Evolutionary conservation across 2,329 filamentous ascomycete species (phyloP).

Genomic region (Aquanectria penicillioides): DNA sequence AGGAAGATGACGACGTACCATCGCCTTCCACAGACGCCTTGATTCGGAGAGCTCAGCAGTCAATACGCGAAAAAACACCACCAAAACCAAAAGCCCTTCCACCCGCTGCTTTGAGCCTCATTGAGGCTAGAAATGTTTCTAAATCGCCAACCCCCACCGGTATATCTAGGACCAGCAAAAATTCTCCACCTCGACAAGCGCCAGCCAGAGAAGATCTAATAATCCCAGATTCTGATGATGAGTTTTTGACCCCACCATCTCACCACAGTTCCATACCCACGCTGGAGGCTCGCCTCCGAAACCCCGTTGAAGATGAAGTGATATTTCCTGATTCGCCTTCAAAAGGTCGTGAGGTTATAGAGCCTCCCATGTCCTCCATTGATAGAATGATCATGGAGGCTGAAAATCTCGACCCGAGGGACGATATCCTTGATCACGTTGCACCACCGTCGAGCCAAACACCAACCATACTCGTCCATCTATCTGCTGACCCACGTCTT

Average conservation of each 20-base stretch:
- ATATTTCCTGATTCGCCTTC: neutral
- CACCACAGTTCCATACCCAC: slow-evolving; percentile 31
- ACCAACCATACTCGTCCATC: slow-evolving; percentile 41
- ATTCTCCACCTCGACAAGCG: slow-evolving; percentile 4
- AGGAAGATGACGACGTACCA: slow-evolving; percentile 32
- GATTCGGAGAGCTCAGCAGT: slow-evolving; percentile 22
- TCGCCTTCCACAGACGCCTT: slow-evolving; percentile 41
- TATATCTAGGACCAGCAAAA: neutral
- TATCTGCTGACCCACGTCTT: slow-evolving; percentile 43
- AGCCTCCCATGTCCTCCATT: too few species aligned
- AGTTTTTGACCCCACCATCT: slow-evolving; percentile 54
- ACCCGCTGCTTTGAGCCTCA: slow-evolving; percentile 9
- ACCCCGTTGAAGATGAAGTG: neutral
- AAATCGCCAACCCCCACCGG: slow-evolving; percentile 16
- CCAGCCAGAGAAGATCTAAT: slow-evolving; percentile 48
- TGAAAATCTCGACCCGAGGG: too few species aligned
- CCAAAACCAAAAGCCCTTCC: slow-evolving; percentile 7
- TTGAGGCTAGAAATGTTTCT: slow-evolving; percentile 16
- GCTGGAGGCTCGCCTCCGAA: slow-evolving; percentile 7
- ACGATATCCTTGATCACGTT: slow-evolving; percentile 9
- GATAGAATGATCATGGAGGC: too few species aligned
- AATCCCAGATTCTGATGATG: slow-evolving; percentile 68
- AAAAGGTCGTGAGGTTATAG: neutral
- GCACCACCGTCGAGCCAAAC: slow-evolving; percentile 37
- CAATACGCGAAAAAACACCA: slow-evolving; percentile 19